A percentile compares a stretch with the other conserved stretches of the same genome.
Evolutionary conservation across 1,139 yeast genomes (phyloP).

Genomic region (Blastobotrys serpentis): DNA sequence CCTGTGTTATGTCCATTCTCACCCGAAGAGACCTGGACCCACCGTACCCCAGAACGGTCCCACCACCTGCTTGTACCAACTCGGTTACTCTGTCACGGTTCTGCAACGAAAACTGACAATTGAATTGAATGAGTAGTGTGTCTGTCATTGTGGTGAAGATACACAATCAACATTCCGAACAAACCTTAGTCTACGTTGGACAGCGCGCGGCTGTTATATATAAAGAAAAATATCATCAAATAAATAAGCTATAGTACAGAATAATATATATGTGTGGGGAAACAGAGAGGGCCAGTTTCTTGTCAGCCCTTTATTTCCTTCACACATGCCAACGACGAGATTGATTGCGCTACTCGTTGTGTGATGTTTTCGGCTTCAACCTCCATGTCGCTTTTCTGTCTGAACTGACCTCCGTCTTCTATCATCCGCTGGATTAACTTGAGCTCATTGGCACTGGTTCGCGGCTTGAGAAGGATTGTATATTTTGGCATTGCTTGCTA

Average conservation of each 20-base stretch:
- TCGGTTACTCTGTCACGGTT: too few relatives aligned
- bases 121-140: too few relatives aligned
- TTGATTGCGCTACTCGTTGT: slow-evolving; percentile 1
- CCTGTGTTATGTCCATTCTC: too few relatives aligned
- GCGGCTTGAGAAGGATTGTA: slow-evolving; percentile 5
- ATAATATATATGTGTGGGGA: background rate
- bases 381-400: slow-evolving; percentile 4
- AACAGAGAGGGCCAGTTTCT: too few relatives aligned
- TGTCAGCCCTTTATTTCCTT: slow-evolving; percentile 2
- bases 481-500: background rate
- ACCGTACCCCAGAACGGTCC: too few relatives aligned
- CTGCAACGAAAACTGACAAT: too few relatives aligned
- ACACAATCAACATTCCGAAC: too few relatives aligned
- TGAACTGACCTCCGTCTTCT: slow-evolving; percentile 5
- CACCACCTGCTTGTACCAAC: too few relatives aligned
- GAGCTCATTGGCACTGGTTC: slow-evolving; percentile 6
- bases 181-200: too few relatives aligned
- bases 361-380: slow-evolving; percentile 1
- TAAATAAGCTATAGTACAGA: background rate
- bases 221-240: background rate
- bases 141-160: too few relatives aligned
- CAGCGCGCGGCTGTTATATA: background rate
- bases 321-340: slow-evolving; percentile 2
- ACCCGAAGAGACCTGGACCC: too few relatives aligned
- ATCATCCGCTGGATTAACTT: slow-evolving; percentile 5